Evolutionary conservation across 2,329 filamentous ascomycete species (phyloP), one percentile per base, ranked within the genome.

Genomic region (Sphaerulina vaccinii): DNA sequence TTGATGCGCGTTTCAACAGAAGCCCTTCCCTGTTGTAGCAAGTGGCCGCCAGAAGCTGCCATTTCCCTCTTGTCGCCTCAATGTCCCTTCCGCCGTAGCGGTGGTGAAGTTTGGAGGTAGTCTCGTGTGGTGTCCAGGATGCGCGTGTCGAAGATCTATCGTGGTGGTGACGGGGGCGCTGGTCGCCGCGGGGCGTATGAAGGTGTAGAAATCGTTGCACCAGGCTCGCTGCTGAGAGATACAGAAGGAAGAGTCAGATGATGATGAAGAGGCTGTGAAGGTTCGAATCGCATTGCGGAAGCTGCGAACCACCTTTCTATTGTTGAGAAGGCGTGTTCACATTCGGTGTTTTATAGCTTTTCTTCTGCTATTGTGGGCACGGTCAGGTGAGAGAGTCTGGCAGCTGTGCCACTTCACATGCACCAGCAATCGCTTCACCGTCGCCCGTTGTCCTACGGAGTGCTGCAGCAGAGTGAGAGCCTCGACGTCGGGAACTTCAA

Each of bases 11-110:
- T 55, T 40, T 63, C 62, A 16, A 67, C 40, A 10, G 43, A 54
- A n/a, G 37, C 39, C 38, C 51, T 58, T 60, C 70, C 67, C 56
- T 70, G 68, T 59, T 77, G 73, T 33, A 76, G 54, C 37, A 66
- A 52, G 48, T 72, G 67, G 49, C 67, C 70, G 24, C 65, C 61
- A 35, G 63, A 61, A 16, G 45, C 45, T 47, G 65, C 64, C 64
- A 67, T 65, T 44, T 51, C 32, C 52, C 48, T 52, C 29, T 27
- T 10, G 29, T 24, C 18, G 9, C 46, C 41, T 22, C 43, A 18
- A 36, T n/a, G 40, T 36, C 13, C 37, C 22, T 45, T 38, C 45
- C 40, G 46, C 22, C 18, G 23, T 41, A 13, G 39, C 42, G 39
- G 39, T 2, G 18, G 39, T n/a, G 36, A 29, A 24, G 10, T n/a